Evolutionary conservation across 495 filamentous ascomycete genomes (phyloP).

Genomic region (Aspergillus wentii): DNA sequence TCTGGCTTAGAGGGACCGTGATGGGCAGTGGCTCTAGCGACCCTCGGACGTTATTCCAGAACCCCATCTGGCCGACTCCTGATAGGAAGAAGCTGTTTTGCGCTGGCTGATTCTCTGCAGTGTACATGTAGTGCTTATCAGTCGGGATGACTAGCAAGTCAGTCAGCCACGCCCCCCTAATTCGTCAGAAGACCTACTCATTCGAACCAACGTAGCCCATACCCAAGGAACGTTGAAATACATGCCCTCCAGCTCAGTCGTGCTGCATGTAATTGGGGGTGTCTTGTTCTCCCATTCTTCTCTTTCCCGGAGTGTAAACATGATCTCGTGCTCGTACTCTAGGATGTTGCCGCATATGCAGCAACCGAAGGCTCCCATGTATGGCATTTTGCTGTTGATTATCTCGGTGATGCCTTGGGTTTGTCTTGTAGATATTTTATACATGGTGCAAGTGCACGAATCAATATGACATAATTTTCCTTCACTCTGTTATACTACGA

Average conservation of each 20-base stretch:
- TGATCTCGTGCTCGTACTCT: not conserved
- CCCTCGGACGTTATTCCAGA: too few species aligned
- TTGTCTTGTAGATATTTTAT: too few species aligned
- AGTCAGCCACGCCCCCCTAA: too few species aligned
- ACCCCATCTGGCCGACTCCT: not conserved
- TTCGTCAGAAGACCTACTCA: too few species aligned
- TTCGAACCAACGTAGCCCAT: not conserved
- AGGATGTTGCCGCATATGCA: constrained; percentile 6
- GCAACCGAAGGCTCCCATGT: constrained; percentile 3
- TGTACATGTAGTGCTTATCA: not conserved
- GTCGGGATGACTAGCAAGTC: not conserved
- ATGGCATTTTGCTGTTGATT: too few species aligned
- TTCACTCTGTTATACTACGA: too few species aligned
- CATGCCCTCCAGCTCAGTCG: not conserved
- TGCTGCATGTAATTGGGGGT: not conserved
- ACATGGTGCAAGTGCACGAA: too few species aligned
- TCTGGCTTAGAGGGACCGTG: not conserved
- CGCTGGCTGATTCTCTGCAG: not conserved
- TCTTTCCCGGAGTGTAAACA: not conserved
- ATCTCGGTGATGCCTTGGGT: too few species aligned
- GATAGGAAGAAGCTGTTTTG: not conserved
- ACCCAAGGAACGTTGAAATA: not conserved
- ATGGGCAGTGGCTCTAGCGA: too few species aligned
- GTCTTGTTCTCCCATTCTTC: not conserved
- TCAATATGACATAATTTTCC: too few species aligned